Evolutionary conservation across 805 yeast genomes (phyloP).

Genomic region (Teunomyces cretensis): DNA sequence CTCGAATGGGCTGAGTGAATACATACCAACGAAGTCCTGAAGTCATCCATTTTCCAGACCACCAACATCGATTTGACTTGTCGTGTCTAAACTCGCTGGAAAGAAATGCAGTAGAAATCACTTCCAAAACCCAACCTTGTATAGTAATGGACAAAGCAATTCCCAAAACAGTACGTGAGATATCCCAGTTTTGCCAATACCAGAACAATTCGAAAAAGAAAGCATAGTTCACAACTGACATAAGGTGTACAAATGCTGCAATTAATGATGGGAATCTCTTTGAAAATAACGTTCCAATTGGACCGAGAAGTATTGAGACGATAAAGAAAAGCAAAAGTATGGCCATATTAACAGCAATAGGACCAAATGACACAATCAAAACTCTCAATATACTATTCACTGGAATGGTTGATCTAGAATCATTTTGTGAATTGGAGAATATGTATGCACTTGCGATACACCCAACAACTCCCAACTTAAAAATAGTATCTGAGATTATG

Average conservation of each 20-base stretch:
- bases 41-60: slow-evolving; percentile 69
- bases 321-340: slow-evolving; percentile 41
- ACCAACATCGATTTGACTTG: slow-evolving; percentile 67
- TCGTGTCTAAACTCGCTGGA: slow-evolving; percentile 64
- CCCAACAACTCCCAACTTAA: slow-evolving; percentile 34
- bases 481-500: slow-evolving; percentile 39
- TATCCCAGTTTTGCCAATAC: slow-evolving; percentile 66
- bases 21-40: slow-evolving; percentile 62
- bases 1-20: slow-evolving; percentile 64
- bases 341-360: slow-evolving; percentile 44
- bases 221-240: slow-evolving; percentile 53
- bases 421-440: slow-evolving; percentile 56
- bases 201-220: slow-evolving; percentile 62
- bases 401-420: slow-evolving; percentile 29
- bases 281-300: slow-evolving; percentile 45
- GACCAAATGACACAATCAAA: slow-evolving; percentile 44
- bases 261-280: slow-evolving; percentile 48
- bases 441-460: slow-evolving; percentile 47
- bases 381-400: slow-evolving; percentile 46
- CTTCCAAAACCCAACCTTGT: slow-evolving; percentile 58
- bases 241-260: slow-evolving; percentile 56
- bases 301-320: slow-evolving; percentile 50
- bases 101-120: slow-evolving; percentile 48
- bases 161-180: slow-evolving; percentile 60
- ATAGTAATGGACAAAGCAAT: slow-evolving; percentile 53